Evolutionary conservation across 1,139 yeast genomes (phyloP).

Genomic region (Meyerozyma elateridarum): DNA sequence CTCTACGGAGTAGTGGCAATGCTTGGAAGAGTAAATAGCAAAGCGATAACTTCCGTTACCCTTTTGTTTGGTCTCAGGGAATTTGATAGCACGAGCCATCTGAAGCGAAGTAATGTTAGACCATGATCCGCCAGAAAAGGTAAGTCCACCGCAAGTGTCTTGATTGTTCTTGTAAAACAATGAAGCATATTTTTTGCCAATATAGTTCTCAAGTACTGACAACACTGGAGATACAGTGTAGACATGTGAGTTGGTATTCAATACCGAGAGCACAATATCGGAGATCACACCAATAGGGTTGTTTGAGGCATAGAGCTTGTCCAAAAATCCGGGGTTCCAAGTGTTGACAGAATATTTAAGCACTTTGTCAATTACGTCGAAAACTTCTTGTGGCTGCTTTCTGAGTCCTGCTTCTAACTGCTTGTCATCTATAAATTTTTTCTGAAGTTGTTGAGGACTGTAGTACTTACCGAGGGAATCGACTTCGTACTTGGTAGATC

Average conservation of each 20-base stretch:
- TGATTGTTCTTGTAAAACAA: constrained; percentile 48
- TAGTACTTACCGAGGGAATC: constrained; percentile 37
- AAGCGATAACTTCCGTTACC: constrained; percentile 57
- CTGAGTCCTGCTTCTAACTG: constrained; percentile 1
- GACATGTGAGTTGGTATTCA: constrained; percentile 84
- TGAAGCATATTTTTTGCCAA: constrained; percentile 64
- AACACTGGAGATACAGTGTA: constrained; percentile 82
- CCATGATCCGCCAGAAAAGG: constrained; percentile 87
- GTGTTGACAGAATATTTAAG: constrained; percentile 71
- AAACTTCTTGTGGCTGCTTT: constrained; percentile 19
- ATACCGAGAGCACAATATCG: constrained; percentile 62
- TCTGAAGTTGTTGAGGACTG: constrained; percentile 31
- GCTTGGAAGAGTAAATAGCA: constrained; percentile 68
- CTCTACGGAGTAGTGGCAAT: constrained; percentile 78
- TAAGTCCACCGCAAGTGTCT: constrained; percentile 68
- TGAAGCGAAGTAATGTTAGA: constrained; percentile 78
- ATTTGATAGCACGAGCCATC: constrained; percentile 64
- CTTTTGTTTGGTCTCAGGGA: constrained; percentile 61
- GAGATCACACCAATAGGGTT: constrained; percentile 80
- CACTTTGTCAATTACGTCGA: constrained; percentile 51
- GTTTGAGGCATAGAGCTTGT: constrained; percentile 77
- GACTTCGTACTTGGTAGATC: constrained; percentile 20
- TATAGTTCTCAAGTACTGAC: constrained; percentile 67
- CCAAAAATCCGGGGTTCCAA: constrained; percentile 85
- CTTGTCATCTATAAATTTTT: constrained; percentile 13